Conservation (phyloP, 768 basidiomycete genomes). For the Lactarius tabidus region DNA sequence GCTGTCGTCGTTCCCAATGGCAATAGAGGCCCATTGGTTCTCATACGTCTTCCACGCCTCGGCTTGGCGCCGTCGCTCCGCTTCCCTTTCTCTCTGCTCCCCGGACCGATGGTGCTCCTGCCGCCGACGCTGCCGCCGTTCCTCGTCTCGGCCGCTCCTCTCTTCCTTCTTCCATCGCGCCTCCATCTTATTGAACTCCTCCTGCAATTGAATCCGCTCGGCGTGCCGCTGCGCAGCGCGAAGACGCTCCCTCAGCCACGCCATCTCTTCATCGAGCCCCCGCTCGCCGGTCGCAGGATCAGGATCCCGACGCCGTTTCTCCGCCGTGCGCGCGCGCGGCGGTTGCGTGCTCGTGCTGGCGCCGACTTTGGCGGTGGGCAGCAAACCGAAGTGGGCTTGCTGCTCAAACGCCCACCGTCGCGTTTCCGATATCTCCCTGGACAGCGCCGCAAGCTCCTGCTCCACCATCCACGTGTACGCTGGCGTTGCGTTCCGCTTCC, state of each 20-base stretch:
- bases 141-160: slow-evolving; percentile 46
- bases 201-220: slow-evolving; percentile 45
- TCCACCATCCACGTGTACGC: slow-evolving; percentile 44
- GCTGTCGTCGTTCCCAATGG: slow-evolving; percentile 38
- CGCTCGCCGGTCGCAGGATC: neutral
- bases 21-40: slow-evolving; percentile 53
- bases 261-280: slow-evolving; percentile 12
- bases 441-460: slow-evolving; percentile 45
- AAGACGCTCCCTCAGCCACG: slow-evolving; percentile 14
- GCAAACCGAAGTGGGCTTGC: slow-evolving; percentile 34
- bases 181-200: slow-evolving; percentile 54
- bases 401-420: slow-evolving; percentile 65
- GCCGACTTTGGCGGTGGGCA: slow-evolving; percentile 1
- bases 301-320: slow-evolving; percentile 5
- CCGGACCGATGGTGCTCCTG: slow-evolving; percentile 34
- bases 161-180: slow-evolving; percentile 41
- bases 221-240: slow-evolving; percentile 25
- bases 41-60: slow-evolving; percentile 67
- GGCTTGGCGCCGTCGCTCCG: slow-evolving; percentile 40
- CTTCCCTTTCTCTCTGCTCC: slow-evolving; percentile 40
- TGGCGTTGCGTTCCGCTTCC: slow-evolving; percentile 33
- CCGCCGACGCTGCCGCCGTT: slow-evolving; percentile 30
- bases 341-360: neutral
- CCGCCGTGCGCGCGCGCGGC: neutral
- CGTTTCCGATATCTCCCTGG: slow-evolving; percentile 46